Conservation (phyloP, 352 stramenopile species). For the Phytophthora ohioensis region DNA sequence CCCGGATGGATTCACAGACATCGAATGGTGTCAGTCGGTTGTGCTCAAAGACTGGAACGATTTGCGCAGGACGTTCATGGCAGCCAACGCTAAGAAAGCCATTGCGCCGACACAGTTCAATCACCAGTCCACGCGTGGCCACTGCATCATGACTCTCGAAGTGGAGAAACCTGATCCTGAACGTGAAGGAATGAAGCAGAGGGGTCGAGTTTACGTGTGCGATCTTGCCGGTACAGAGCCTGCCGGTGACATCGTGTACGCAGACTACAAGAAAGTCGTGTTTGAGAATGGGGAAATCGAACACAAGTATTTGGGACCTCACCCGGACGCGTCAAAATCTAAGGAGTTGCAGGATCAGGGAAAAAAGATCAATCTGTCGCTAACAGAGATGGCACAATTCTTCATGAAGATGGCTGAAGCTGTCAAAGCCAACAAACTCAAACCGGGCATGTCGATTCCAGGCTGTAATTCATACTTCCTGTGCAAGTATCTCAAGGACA, state of each 20-base stretch:
- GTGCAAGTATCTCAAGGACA: too few relatives aligned
- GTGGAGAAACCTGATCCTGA: conserved; percentile 94
- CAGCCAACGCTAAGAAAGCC: conserved; percentile 92
- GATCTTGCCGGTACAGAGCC: conserved; percentile 94
- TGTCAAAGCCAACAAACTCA: too few relatives aligned
- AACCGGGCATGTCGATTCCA: too few relatives aligned
- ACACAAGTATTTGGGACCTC: conserved; percentile 91
- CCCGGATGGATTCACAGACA: conserved; percentile 95
- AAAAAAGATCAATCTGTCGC: too few relatives aligned
- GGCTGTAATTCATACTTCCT: too few relatives aligned
- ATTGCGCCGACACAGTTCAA: conserved; percentile 96
- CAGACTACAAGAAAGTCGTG: conserved; percentile 93
- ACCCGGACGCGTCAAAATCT: conserved; percentile 38
- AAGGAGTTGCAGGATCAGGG: too few relatives aligned
- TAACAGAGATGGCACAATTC: too few relatives aligned
- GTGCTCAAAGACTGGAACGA: conserved; percentile 96
- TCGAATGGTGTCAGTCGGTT: conserved; percentile 94
- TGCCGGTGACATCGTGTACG: conserved; percentile 94
- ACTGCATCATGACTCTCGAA: conserved; percentile 97
- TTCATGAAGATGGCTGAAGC: too few relatives aligned
- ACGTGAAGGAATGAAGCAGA: conserved; percentile 90
- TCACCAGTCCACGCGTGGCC: conserved; percentile 93
- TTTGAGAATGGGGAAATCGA: conserved; percentile 93
- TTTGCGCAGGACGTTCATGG: conserved; percentile 91
- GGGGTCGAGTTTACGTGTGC: conserved; percentile 93